Evolutionary conservation across 1,284 basidiomycete genomes (phyloP), one percentile per base, ranked within the genome.

Genomic region (Gomphus sp.): DNA sequence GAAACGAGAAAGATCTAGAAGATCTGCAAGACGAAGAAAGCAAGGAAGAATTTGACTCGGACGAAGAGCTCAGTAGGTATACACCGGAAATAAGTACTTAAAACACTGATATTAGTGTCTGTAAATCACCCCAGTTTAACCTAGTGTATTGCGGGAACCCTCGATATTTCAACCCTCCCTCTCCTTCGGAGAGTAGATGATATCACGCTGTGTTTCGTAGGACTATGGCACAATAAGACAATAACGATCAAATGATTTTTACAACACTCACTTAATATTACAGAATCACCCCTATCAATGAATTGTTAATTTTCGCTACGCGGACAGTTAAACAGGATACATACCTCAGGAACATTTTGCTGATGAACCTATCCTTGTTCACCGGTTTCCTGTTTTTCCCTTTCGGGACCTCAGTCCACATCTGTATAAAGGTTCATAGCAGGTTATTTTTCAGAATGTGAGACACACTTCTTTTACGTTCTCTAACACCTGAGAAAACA

Each of bases 381-480:
- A 99, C 87, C 3, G 97, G 91, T 73, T 98, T 98, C 77, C 97
- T 97, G 71, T 92, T 93, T 77, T 98, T 99, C 55, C 93, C 93
- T 74, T 98, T 99, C 25, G 97, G 97, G 57, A 89, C 75, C 72
- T 99, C 97, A 33, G 95, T 98, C 97, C 97, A 99, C 96, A 98
- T 98, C 91, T 96, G 63, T 56, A 53, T 49, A 22, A 47, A 14
- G 18, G 34, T 62, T 28, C 66, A 60, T 25, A 56, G 18, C 31
- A 49, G 28, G 8, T 25, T 25, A 9, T 31, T 45, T 4, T 33
- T 5, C 14, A 14, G 16, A 45, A 45, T 14, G 31, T 58, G 45
- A 39, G 53, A 31, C 75, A 58, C 69, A 83, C 93, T 87, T 97
- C 94, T 74, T 97, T 98, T 58, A 97, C 94, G 68, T 98, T 97